phyloP scores from a whole-genome alignment of 2,329 filamentous ascomycete species.

The Penicillium expansum region DNA sequence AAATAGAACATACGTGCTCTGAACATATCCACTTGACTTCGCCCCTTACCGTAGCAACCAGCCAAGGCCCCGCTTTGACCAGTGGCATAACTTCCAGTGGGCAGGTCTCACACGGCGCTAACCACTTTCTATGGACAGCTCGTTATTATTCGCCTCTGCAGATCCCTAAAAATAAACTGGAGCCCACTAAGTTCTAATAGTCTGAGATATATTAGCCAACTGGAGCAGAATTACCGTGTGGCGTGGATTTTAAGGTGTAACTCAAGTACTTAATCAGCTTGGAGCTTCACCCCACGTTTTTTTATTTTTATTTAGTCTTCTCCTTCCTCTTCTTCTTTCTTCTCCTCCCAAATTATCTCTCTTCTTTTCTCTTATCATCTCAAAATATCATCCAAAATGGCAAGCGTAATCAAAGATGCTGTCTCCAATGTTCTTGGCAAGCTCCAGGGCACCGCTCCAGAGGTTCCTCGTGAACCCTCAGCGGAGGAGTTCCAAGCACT shows the following conservation, averaged over 20 bases:
- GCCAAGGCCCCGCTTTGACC: constrained; percentile 12
- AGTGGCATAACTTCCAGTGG: constrained; percentile 11
- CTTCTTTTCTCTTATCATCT: background rate
- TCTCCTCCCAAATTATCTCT: background rate
- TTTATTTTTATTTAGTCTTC: constrained; percentile 16
- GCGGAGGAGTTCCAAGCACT: constrained; percentile 66
- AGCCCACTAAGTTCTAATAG: background rate
- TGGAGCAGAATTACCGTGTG: constrained; percentile 15
- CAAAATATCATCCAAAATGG: constrained; percentile 31
- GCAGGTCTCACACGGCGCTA: constrained; percentile 20
- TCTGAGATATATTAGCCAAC: constrained; percentile 1
- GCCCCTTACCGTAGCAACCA: background rate
- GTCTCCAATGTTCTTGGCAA: constrained; percentile 51
- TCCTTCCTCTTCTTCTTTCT: constrained; percentile 3
- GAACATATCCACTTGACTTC: background rate
- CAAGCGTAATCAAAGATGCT: constrained; percentile 42
- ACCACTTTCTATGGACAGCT: constrained; percentile 7
- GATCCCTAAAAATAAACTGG: constrained; percentile 22
- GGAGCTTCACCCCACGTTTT: constrained; percentile 28
- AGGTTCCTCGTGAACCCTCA: constrained; percentile 52
- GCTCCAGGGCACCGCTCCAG: constrained; percentile 42
- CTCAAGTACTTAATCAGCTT: constrained; percentile 10
- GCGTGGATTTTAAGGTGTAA: background rate
- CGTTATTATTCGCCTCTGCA: constrained; percentile 11
- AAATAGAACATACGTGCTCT: background rate